Evolutionary conservation across 1,139 yeast species (phyloP), one percentile per base, ranked within the genome.

Genomic region (Arxiozyma bovina): DNA sequence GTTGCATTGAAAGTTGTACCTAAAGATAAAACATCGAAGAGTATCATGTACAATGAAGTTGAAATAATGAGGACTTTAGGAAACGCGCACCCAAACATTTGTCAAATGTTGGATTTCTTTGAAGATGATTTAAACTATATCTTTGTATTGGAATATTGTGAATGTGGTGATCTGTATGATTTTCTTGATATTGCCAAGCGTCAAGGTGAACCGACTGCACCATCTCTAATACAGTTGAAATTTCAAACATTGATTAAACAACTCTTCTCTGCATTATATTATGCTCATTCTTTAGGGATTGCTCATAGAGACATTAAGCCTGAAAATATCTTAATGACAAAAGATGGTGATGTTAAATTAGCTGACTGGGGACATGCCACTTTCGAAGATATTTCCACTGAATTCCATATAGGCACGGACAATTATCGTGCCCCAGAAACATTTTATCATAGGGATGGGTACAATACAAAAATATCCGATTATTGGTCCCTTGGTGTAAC

Each of bases 381-480:
- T 11, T 78, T 84, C 20, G 71, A 75, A 18, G 73, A 74, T 50
- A 69, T 71, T 50, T 81, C 87, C 62, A 73, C 77, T 20, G 96
- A 89, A 61, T 85, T 87, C 63, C 93, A 90, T 60, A 84, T 90
- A 58, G 98, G 98, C 27, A 85, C 94, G 20, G 97, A 90, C 68
- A 79, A 96, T 58, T 91, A 91, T 70, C 87, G 93, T 93, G 96
- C 97, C 0, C 98, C 98, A 2, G 98, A 91, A 70, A 78, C 91
- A 50, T 77, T 78, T 47, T 50, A 56, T 44, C 44, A 52, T 21
- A 53, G 50, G 7, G 52, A 57, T 6, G 57, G 58, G 8, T 64
- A 67, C 50, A 57, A 63, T 54, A 87, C 96, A 1, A 82, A 84
- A 51, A 80, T 81, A 68, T 86, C 90, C 48, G 98, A 91, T 71